phyloP scores from a whole-genome alignment of 1,284 basidiomycete genomes.

The Puccinia horiana region DNA sequence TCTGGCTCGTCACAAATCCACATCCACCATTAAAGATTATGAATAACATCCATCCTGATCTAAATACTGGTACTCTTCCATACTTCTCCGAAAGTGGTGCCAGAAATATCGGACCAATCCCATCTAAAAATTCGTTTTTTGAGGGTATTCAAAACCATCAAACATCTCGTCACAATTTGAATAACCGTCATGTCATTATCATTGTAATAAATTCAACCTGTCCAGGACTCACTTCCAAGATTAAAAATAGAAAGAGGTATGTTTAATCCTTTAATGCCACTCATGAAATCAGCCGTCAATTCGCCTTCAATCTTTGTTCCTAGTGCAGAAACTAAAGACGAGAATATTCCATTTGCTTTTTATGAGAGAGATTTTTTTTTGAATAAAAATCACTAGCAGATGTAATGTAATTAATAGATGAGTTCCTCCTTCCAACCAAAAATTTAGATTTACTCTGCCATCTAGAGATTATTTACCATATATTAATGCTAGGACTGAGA shows the following conservation, averaged over 20 bases:
- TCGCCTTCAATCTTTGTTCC: slow-evolving; percentile 9
- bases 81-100: slow-evolving; percentile 37
- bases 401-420: not conserved
- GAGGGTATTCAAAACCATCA: not conserved
- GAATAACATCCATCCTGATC: slow-evolving; percentile 6
- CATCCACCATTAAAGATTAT: slow-evolving; percentile 19
- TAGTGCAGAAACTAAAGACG: slow-evolving; percentile 10
- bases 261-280: slow-evolving; percentile 15
- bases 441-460: not conserved
- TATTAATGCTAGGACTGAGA: slow-evolving; percentile 24
- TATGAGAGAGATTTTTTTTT: not conserved
- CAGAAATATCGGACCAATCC: slow-evolving; percentile 15
- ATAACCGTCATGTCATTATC: too few species aligned
- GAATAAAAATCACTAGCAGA: too few species aligned
- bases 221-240: slow-evolving; percentile 23
- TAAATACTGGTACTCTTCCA: slow-evolving; percentile 26
- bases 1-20: slow-evolving; percentile 27
- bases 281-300: not conserved
- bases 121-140: slow-evolving; percentile 8
- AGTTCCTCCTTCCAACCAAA: not conserved
- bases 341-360: slow-evolving; percentile 14
- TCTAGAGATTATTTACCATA: slow-evolving; percentile 9
- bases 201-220: too few species aligned
- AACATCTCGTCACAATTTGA: too few species aligned
- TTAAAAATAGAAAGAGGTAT: slow-evolving; percentile 1